A percentile compares a stretch with the other conserved stretches of the same genome.
phyloP scores from a whole-genome alignment of 2,329 filamentous ascomycete species.

The Albophoma yamanashiensis region DNA sequence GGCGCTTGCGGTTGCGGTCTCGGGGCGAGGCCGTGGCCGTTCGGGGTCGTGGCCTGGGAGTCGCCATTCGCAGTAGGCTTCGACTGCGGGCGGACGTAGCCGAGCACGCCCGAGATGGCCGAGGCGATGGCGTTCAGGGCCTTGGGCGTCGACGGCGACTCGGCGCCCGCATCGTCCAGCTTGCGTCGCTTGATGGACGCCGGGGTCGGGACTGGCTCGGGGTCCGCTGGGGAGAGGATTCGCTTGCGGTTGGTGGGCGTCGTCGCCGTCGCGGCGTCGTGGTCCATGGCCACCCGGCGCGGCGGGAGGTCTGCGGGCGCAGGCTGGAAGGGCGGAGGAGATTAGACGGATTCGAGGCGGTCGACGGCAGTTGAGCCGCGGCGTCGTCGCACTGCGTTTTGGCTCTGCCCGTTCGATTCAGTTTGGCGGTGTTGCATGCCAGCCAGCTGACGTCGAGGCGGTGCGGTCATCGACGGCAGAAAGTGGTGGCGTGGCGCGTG shows the following conservation, averaged over 20 bases:
- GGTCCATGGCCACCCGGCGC: conserved; percentile 13
- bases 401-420: neutral
- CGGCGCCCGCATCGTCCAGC: conserved; percentile 15
- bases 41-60: neutral
- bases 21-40: conserved; percentile 1
- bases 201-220: conserved; percentile 14
- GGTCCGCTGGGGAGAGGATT: conserved; percentile 8
- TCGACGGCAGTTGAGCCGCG: neutral
- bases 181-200: conserved; percentile 18
- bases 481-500: neutral
- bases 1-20: conserved; percentile 1
- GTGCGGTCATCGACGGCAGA: neutral
- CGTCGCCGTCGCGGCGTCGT: conserved; percentile 9
- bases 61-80: conserved; percentile 1
- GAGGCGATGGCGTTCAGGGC: conserved; percentile 19
- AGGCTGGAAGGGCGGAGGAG: neutral
- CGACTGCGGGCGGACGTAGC: conserved; percentile 9
- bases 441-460: neutral
- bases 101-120: conserved; percentile 17
- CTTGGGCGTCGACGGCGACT: conserved; percentile 16
- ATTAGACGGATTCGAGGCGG: neutral
- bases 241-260: conserved; percentile 11
- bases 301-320: neutral
- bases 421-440: neutral
- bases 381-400: neutral